Percentiles rank a stretch among this genome's conserved stretches.
phyloP scores from a whole-genome alignment of 345 rosid genomes.

The Turnera subulata region DNA sequence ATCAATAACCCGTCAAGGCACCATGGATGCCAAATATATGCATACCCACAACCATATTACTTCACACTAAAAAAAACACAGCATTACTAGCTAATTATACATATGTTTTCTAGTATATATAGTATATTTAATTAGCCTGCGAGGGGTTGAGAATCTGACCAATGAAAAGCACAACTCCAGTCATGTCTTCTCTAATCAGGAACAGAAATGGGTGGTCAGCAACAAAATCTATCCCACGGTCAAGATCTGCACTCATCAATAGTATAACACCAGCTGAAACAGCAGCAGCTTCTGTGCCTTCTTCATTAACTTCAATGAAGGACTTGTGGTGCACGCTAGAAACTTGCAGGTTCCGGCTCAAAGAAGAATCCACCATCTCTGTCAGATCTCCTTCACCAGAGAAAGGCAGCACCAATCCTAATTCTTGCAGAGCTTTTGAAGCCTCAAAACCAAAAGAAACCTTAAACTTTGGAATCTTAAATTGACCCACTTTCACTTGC shows the following conservation, averaged over 20 bases:
- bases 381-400: conserved; percentile 44
- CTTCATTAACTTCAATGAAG: conserved; percentile 63
- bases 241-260: not conserved
- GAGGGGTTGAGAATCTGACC: conserved; percentile 51
- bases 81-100: too few relatives aligned
- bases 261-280: conserved; percentile 39
- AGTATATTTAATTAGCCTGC: conserved; percentile 16
- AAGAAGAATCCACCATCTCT: conserved; percentile 53
- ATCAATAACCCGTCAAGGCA: too few relatives aligned
- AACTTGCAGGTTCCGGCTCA: conserved; percentile 35
- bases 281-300: conserved; percentile 76
- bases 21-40: too few relatives aligned
- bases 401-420: conserved; percentile 53
- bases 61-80: too few relatives aligned
- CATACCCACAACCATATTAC: too few relatives aligned
- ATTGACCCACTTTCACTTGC: conserved; percentile 37
- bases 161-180: conserved; percentile 51
- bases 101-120: not conserved
- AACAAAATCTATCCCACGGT: conserved; percentile 40
- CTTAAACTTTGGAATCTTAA: conserved; percentile 57
- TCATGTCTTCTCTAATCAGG: conserved; percentile 50
- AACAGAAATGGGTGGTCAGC: conserved; percentile 72
- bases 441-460: conserved; percentile 54
- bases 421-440: conserved; percentile 37
- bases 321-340: conserved; percentile 56